Conservation (phyloP, 768 basidiomycete species). For the Suillus cothurnatus region DNA sequence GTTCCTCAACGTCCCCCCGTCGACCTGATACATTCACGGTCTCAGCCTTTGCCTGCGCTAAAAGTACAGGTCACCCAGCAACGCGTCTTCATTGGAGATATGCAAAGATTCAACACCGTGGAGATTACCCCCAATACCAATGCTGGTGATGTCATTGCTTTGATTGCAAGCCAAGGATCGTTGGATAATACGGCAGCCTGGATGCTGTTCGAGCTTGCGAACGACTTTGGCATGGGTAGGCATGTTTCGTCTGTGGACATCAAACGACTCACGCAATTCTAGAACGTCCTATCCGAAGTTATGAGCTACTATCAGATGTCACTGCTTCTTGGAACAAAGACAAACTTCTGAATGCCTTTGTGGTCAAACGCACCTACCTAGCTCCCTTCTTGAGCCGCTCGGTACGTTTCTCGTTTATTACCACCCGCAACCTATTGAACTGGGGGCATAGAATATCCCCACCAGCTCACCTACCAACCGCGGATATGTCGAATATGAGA, state of each 20-base stretch:
- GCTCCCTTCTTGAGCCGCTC: conserved; percentile 59
- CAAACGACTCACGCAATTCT: conserved; percentile 19
- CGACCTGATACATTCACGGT: not conserved
- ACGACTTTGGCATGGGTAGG: conserved; percentile 92
- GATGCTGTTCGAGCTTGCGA: conserved; percentile 90
- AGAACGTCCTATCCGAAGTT: conserved; percentile 92
- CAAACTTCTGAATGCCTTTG: conserved; percentile 76
- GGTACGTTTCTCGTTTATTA: conserved; percentile 41
- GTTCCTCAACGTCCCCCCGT: conserved; percentile 34
- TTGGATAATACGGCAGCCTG: conserved; percentile 70
- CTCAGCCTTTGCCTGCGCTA: conserved; percentile 25
- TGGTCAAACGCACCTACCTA: conserved; percentile 74
- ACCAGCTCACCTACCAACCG: conserved; percentile 43
- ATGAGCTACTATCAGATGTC: conserved; percentile 79
- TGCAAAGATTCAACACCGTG: conserved; percentile 75
- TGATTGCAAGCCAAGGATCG: conserved; percentile 66
- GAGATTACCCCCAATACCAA: conserved; percentile 68
- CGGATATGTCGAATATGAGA: conserved; percentile 86
- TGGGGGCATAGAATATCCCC: conserved; percentile 55
- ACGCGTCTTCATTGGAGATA: conserved; percentile 75
- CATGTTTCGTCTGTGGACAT: conserved; percentile 6
- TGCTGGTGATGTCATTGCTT: conserved; percentile 71
- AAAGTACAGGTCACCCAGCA: conserved; percentile 53
- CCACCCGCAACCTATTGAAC: conserved; percentile 39
- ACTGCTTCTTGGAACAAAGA: conserved; percentile 88